A percentile compares a stretch with the other conserved stretches of the same genome.
Evolutionary conservation across 2,329 filamentous ascomycete species (phyloP).

Genomic region (Aspergillus floridensis): DNA sequence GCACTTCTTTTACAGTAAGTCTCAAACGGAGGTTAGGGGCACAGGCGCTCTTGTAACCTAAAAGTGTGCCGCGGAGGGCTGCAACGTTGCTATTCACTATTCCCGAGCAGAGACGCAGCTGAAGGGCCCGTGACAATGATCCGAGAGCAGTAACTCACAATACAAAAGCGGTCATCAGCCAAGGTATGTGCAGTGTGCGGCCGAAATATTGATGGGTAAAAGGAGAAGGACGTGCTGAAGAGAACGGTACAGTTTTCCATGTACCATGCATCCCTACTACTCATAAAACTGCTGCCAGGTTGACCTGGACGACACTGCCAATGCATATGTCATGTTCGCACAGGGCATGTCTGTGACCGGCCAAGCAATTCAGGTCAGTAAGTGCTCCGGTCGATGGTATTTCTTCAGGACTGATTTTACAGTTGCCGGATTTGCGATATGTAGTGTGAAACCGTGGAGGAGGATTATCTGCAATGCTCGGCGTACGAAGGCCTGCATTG

Average conservation of each 20-base stretch:
- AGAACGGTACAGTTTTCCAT: slow-evolving; percentile 45
- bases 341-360: slow-evolving; percentile 50
- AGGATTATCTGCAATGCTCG: background rate
- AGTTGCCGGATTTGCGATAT: slow-evolving; percentile 36
- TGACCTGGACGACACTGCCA: slow-evolving; percentile 43
- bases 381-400: slow-evolving; percentile 11
- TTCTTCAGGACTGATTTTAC: slow-evolving; percentile 13
- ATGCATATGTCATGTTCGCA: slow-evolving; percentile 40
- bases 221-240: slow-evolving; percentile 60
- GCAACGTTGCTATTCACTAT: slow-evolving; percentile 71
- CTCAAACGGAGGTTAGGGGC: slow-evolving; percentile 50
- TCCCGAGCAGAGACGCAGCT: slow-evolving; percentile 60
- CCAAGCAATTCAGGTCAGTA: slow-evolving; percentile 45
- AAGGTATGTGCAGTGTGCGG: slow-evolving; percentile 54
- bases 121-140: slow-evolving; percentile 58
- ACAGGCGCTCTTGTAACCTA: slow-evolving; percentile 67
- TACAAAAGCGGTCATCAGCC: slow-evolving; percentile 55
- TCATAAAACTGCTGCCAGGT: slow-evolving; percentile 28
- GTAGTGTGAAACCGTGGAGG: background rate
- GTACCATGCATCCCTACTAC: background rate
- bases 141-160: slow-evolving; percentile 43
- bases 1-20: slow-evolving; percentile 20
- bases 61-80: slow-evolving; percentile 66
- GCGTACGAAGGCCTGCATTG: background rate
- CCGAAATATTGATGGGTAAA: slow-evolving; percentile 48